phyloP scores from a whole-genome alignment of 768 basidiomycete species.

The Lactarius psammicola region DNA sequence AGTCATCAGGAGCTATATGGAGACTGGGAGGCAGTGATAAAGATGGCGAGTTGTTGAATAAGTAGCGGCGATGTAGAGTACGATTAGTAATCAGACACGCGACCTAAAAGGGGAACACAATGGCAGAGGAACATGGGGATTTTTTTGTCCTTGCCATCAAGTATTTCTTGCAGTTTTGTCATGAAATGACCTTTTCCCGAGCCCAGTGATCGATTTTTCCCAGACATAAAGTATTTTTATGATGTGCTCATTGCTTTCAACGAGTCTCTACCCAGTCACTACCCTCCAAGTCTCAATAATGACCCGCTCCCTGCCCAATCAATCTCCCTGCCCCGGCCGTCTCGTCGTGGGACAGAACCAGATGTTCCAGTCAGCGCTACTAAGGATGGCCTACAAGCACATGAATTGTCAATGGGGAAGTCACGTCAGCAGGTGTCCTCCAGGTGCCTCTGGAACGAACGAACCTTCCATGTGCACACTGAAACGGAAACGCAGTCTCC shows the following conservation, averaged over 20 bases:
- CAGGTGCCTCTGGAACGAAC: constrained; percentile 17
- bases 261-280: background rate
- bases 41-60: no score
- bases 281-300: background rate
- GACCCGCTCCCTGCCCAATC: constrained; percentile 21
- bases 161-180: no score
- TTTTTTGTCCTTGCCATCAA: no score
- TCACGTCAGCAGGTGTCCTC: constrained; percentile 15
- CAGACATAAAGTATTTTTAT: background rate
- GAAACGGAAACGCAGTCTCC: constrained; percentile 80
- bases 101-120: no score
- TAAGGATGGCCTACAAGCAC: constrained; percentile 47
- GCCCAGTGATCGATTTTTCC: no score
- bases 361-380: constrained; percentile 46
- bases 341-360: background rate
- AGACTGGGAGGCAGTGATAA: no score
- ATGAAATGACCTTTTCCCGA: no score
- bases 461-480: constrained; percentile 94
- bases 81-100: no score
- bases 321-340: background rate
- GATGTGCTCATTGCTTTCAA: background rate
- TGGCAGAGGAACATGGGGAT: no score
- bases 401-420: background rate
- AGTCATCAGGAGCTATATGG: no score
- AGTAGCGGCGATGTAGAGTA: no score